Percentiles rank a stretch among this genome's conserved stretches.
phyloP scores from a whole-genome alignment of 2,329 filamentous ascomycete species.

The Ophiocordyceps robertsii region DNA sequence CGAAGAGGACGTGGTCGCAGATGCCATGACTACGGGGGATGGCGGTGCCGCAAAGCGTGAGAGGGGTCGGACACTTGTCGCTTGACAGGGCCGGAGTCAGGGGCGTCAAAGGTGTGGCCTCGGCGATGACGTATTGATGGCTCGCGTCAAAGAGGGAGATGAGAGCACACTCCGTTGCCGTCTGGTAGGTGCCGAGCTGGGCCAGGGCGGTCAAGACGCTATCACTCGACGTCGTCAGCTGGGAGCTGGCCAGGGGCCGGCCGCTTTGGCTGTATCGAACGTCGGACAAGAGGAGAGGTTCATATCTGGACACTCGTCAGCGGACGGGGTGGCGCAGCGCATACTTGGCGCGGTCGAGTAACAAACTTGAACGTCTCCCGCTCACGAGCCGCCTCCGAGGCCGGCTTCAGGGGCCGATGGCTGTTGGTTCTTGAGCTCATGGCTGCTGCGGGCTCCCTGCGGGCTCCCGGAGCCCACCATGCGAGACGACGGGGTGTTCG shows the following conservation, averaged over 20 bases:
- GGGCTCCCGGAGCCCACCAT: neutral
- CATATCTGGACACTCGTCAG: constrained; percentile 3
- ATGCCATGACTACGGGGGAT: constrained; percentile 15
- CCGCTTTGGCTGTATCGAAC: constrained; percentile 11
- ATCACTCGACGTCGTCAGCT: constrained; percentile 18
- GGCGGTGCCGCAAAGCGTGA: constrained; percentile 17
- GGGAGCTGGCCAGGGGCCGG: constrained; percentile 8
- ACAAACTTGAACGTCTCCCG: constrained; percentile 17
- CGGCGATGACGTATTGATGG: constrained; percentile 35
- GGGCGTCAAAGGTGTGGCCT: constrained; percentile 29
- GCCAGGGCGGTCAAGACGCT: constrained; percentile 32
- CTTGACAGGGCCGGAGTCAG: constrained; percentile 12
- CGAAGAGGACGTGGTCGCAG: constrained; percentile 15
- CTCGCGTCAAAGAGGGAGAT: constrained; percentile 37
- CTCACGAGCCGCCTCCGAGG: constrained; percentile 13
- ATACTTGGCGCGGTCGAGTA: neutral
- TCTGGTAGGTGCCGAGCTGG: constrained; percentile 30
- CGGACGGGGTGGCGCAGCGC: neutral
- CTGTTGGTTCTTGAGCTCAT: neutral
- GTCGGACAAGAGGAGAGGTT: constrained; percentile 3
- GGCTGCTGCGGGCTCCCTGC: neutral
- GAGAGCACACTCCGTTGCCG: constrained; percentile 27
- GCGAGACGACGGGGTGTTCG: neutral
- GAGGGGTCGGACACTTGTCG: constrained; percentile 2
- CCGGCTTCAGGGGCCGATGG: neutral